Base-by-base conservation (phyloP, 495 filamentous ascomycete genomes). In the Rhypophila decipiens region DNA sequence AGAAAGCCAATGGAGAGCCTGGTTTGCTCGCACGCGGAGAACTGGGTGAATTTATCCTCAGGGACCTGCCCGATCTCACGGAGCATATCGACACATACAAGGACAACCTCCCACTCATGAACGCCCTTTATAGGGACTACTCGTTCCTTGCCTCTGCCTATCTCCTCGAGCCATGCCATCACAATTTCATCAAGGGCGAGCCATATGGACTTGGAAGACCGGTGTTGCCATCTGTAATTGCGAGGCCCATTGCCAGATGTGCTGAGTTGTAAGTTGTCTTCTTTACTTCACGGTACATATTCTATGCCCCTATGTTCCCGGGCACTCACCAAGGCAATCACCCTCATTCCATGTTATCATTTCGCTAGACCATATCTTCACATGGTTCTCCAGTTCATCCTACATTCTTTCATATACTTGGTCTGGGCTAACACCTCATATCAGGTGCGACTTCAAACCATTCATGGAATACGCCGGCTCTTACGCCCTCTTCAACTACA, bases 401-500 rank as follows among this genome's bases (percentile, higher is more conserved):
- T 31, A 31, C 27, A 31, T n/a, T n/a, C n/a, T n/a, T n/a, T n/a
- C n/a, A n/a, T n/a, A n/a, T n/a, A n/a, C n/a, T n/a, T n/a, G n/a
- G n/a, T n/a, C n/a, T n/a, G n/a, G n/a, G 37, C 43, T 20, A 3
- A 39, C 24, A 4, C 4, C 23, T 19, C 5, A 18, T 19, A 8
- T 5, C 13, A 83, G 76, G 19, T 74, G 74, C 49, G 79, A 77
- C 17, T 87, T 87, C 67, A 85, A 85, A 60, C 87, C 90, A 5
- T 96, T 94, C 74, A 91, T 96, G 88, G 88, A 91, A 56, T 95
- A 95, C 65, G 90, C 90, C 11, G 90, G 88, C 19, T 86, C 86
- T 2, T 95, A 95, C 66, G 86, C 87, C 37, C 79, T 95, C 39
- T 95, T 84, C 78, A 96, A 96, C 71, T 95, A 93, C 64, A 77